Evolutionary conservation across 2,329 filamentous ascomycete species (phyloP), one percentile per base, ranked within the genome.

Genomic region (Cladobotryum mycophilum): DNA sequence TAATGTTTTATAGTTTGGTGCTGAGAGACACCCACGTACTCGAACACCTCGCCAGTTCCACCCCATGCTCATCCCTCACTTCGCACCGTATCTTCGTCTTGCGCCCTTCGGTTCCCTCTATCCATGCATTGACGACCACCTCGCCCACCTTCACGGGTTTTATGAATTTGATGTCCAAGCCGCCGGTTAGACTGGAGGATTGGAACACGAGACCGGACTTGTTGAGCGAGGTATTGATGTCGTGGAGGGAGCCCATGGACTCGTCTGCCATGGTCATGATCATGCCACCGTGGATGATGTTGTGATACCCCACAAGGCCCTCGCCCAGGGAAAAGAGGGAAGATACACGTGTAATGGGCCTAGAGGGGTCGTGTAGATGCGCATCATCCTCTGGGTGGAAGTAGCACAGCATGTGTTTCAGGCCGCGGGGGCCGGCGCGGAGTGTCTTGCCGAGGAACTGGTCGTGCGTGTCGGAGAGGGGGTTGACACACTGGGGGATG

Each of bases 271-370:
- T 53, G 5, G 68, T 57, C 35, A 64, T 63, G 8, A 61, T 58
- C 42, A 70, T 54, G 11, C 70, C 70, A 6, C 70, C 70, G 48
- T 72, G 69, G 2, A 69, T 53, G 9, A 70, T 52, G 7, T 57
- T 57, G 1, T 61, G 56, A 34, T 63, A 67, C 2, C 70, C 67
- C 6, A 60, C 63, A 5, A 71, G 55, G 2, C 67, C 68, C 2
- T 61, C 55, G 1, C 66, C 66, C 7, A 71, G 57, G 1, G 63
- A 56, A 45, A 67, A 63, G 17, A 72, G 59, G 1, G 63, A 59
- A 1, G 60, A 56, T 12, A 67, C 56, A 40, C 64, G 57, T 15
- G 53, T 55, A 50, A 72, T 58, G 13, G 58, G 60, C 8, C 57
- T 56, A 3, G 42, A 25, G 2, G 63, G 53, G 44, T 67, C 58